Percentiles rank a stretch among this genome's conserved stretches.
Evolutionary conservation across 331 rosid genomes (phyloP).

Genomic region (Rhamnella rubrinervis): DNA sequence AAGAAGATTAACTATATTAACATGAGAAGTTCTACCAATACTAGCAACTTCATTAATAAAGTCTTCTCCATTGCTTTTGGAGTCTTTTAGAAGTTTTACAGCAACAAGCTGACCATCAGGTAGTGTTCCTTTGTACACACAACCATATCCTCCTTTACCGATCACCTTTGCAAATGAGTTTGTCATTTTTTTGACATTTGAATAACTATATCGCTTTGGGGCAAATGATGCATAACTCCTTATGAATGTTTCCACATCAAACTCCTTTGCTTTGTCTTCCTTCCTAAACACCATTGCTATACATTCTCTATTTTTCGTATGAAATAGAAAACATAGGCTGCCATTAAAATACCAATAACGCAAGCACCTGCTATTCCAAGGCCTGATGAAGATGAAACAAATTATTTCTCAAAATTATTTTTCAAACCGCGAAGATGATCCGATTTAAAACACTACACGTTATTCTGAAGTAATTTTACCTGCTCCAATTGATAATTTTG

Average conservation of each 20-base stretch:
- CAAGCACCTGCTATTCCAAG: constrained; percentile 39
- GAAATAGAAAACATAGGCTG: constrained; percentile 18
- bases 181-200: constrained; percentile 29
- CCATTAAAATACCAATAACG: constrained; percentile 31
- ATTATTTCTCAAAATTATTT: constrained; percentile 14
- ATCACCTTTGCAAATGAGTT: constrained; percentile 23
- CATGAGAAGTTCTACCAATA: constrained; percentile 37
- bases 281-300: background rate
- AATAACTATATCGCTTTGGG: constrained; percentile 12
- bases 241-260: constrained; percentile 6
- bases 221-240: constrained; percentile 1
- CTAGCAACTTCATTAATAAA: constrained; percentile 46
- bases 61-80: constrained; percentile 35
- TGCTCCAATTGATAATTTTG: rapidly evolving
- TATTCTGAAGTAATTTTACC: constrained; percentile 38
- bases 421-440: background rate
- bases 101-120: constrained; percentile 36
- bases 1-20: constrained; percentile 38
- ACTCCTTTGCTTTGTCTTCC: background rate
- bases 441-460: background rate
- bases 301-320: background rate
- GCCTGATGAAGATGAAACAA: constrained; percentile 47
- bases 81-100: constrained; percentile 34
- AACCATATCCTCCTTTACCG: constrained; percentile 46
- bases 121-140: constrained; percentile 42